Evolutionary conservation across 129 eudicot species (phyloP).

Genomic region (Calendula officinalis): DNA sequence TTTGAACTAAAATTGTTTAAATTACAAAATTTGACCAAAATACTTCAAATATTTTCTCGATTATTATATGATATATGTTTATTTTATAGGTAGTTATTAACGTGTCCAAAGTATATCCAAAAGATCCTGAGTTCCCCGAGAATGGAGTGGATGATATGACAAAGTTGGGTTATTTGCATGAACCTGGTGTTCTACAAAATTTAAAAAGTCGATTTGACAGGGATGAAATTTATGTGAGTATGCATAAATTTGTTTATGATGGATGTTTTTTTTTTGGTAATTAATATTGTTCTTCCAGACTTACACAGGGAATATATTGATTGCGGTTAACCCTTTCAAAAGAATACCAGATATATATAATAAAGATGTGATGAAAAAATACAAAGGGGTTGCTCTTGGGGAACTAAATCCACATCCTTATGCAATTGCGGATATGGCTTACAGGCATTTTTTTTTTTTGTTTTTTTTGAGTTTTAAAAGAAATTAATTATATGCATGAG

Average conservation of each 20-base stretch:
- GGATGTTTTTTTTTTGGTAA: not conserved
- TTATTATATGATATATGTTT: constrained; percentile 11
- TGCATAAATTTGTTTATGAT: constrained; percentile 15
- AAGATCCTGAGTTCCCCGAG: constrained; percentile 64
- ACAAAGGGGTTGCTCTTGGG: constrained; percentile 71
- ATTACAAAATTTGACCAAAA: constrained; percentile 17
- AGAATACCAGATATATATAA: constrained; percentile 70
- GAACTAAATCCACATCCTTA: constrained; percentile 88
- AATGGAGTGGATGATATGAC: constrained; percentile 93
- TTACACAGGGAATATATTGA: constrained; percentile 89
- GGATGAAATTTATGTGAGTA: constrained; percentile 80
- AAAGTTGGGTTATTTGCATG: constrained; percentile 83
- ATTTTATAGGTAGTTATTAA: constrained; percentile 45
- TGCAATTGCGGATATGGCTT: constrained; percentile 88
- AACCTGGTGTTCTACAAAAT: constrained; percentile 84
- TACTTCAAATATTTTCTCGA: constrained; percentile 4
- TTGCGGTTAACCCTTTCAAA: constrained; percentile 90
- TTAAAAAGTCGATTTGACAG: constrained; percentile 60
- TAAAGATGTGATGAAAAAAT: constrained; percentile 58
- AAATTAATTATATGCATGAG: constrained; percentile 11
- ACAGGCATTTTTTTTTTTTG: constrained; percentile 52
- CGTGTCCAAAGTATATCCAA: constrained; percentile 44
- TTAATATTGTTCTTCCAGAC: constrained; percentile 51
- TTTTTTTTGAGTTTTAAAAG: constrained; percentile 1
- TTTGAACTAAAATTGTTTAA: constrained; percentile 5